Evolutionary conservation across 176 grass and related monocot genomes (phyloP), one percentile per base, ranked within the genome.

Genomic region (Avena sativa): DNA sequence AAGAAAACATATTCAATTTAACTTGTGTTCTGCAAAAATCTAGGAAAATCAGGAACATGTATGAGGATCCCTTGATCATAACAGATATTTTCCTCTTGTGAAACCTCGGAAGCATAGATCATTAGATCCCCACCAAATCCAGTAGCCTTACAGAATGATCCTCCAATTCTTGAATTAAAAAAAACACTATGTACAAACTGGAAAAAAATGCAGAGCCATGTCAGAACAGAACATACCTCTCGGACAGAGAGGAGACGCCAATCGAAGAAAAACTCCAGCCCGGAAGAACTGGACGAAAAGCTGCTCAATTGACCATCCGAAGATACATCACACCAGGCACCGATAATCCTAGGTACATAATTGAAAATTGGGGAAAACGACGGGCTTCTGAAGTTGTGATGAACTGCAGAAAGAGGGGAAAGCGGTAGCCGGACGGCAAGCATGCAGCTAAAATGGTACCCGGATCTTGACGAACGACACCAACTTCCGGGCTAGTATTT

Each of bases 181-280:
- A 52, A 21, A 17, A 53, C 4, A 23, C 2, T 21, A 23, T 1
- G 32, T 9, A 46, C 2, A 13, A 43, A 56, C 0, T n/a, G 20
- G 28, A 19, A 34, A 20, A 53, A 28, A 72, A 70, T 7, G 28
- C 30, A 46, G 9, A 51, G 3, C 11, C 44, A 72, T 9, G 52
- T 6, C 81, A 60, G 4, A 48, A 66, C 13, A 9, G 30, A 57
- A 36, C 82, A 76, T 88, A 88, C 82, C 90, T 79, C 81, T 71
- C 1, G 12, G 67, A 72, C 9, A 48, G 48, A 3, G 12, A 55
- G 56, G 17, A 23, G 11, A 57, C 52, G 8, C 52, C 32, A 12
- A 12, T 13, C 9, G 2, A 48, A 80, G 8, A 4, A 65, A 48
- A 85, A 9, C 28, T 15, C 79, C 14, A 6, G 20, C 36, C 19